phyloP scores from a whole-genome alignment of 1,284 basidiomycete genomes.

The Tylopilus sp. region DNA sequence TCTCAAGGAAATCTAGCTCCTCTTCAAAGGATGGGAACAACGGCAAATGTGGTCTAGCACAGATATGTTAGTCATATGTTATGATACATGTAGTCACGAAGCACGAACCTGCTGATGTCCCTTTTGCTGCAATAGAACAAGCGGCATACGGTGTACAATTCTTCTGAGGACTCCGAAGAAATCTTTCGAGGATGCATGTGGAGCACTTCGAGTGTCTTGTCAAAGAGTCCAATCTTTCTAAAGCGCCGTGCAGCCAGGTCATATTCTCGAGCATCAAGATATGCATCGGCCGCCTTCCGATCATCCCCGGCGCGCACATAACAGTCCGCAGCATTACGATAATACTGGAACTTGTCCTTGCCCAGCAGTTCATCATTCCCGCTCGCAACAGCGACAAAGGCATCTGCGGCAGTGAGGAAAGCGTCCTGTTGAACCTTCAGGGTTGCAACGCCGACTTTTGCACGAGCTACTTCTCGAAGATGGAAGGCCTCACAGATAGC shows the following conservation, averaged over 20 bases:
- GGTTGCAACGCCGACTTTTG: slow-evolving; percentile 25
- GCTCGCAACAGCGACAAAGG: slow-evolving; percentile 43
- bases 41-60: slow-evolving; percentile 43
- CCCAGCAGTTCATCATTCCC: slow-evolving; percentile 32
- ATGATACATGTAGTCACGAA: background rate
- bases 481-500: slow-evolving; percentile 48
- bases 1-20: slow-evolving; percentile 56
- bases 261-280: slow-evolving; percentile 45
- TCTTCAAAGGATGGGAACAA: slow-evolving; percentile 57
- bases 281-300: slow-evolving; percentile 47
- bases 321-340: slow-evolving; percentile 53
- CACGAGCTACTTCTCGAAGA: slow-evolving; percentile 42
- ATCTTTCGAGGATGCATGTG: slow-evolving; percentile 36
- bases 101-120: slow-evolving; percentile 31
- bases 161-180: slow-evolving; percentile 36
- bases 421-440: slow-evolving; percentile 34
- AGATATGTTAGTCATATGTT: background rate
- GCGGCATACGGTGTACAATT: slow-evolving; percentile 49
- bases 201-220: slow-evolving; percentile 53
- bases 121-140: slow-evolving; percentile 49
- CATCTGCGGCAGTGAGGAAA: slow-evolving; percentile 48
- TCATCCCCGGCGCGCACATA: slow-evolving; percentile 45
- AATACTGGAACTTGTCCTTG: slow-evolving; percentile 41
- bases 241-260: slow-evolving; percentile 47
- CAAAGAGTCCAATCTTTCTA: slow-evolving; percentile 50